These are phyloP conservation scores for Colletotrichum cordylinicola DNA, from an alignment of 2,329 filamentous ascomycete species.

Conservation along the genomic window DNA sequence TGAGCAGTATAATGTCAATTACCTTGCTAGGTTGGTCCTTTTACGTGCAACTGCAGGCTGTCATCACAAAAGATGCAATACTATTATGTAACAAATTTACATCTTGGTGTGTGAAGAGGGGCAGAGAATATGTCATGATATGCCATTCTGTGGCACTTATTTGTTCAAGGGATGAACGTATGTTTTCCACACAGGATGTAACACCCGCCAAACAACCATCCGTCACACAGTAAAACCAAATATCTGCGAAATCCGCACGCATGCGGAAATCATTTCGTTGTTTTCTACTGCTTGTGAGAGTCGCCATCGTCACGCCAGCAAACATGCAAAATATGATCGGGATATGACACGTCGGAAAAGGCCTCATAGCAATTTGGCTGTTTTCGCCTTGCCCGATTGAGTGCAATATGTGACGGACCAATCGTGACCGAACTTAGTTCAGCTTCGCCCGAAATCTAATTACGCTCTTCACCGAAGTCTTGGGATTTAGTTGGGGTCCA, in stretches of 20 bases:
- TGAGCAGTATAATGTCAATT: background rate
- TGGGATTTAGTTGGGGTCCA: background rate
- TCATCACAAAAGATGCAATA: background rate
- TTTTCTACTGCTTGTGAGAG: background rate
- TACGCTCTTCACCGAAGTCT: background rate
- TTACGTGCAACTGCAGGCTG: background rate
- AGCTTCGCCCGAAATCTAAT: background rate
- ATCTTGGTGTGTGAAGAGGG: background rate
- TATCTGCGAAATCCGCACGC: fast-evolving
- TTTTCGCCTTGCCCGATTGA: background rate
- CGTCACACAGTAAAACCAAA: background rate
- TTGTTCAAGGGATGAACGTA: background rate
- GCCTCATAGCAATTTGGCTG: background rate
- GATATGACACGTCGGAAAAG: background rate
- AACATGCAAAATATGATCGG: background rate
- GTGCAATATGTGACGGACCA: background rate
- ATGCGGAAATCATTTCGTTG: background rate
- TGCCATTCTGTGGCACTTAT: background rate
- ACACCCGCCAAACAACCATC: background rate
- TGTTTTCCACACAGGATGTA: background rate
- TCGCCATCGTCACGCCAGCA: background rate
- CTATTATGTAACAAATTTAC: background rate
- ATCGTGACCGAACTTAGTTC: background rate
- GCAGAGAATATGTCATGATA: background rate
- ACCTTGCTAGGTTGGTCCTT: fast-evolving